These are phyloP conservation scores for Ambrosia trifida DNA, from an alignment of 129 eudicot species.

Conservation along the genomic window DNA sequence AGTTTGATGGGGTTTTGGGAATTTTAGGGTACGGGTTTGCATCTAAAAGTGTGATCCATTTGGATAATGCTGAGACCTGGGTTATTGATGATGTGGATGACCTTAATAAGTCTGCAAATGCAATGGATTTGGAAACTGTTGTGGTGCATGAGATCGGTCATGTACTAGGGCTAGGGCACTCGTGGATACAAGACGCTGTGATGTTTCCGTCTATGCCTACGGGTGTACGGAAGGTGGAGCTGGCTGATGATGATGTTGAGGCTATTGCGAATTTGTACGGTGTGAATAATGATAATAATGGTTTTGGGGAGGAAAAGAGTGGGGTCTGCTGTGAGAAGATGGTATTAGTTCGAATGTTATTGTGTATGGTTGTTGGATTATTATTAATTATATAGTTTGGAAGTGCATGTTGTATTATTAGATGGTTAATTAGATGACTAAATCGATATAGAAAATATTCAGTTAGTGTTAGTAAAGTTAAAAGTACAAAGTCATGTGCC, in stretches of 20 bases:
- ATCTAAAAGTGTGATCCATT: conserved; percentile 48
- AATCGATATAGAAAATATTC: too few species aligned
- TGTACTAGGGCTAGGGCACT: conserved; percentile 57
- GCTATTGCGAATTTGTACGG: conserved; percentile 60
- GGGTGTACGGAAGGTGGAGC: conserved; percentile 56
- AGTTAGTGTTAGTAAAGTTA: too few species aligned
- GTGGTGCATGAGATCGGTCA: conserved; percentile 78
- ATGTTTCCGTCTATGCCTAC: conserved; percentile 58
- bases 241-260: conserved; percentile 44
- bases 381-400: too few species aligned
- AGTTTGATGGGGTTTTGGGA: conserved; percentile 67
- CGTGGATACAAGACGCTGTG: conserved; percentile 42
- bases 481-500: too few species aligned
- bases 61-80: conserved; percentile 69
- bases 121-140: conserved; percentile 61
- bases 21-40: conserved; percentile 61
- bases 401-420: too few species aligned
- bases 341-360: not conserved
- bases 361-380: too few species aligned
- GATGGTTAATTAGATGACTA: too few species aligned
- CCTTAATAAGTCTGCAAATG: conserved; percentile 24
- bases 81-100: conserved; percentile 30
- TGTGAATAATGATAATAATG: too few species aligned
- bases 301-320: too few species aligned
- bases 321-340: too few species aligned